Percentiles rank a stretch among this genome's conserved stretches.
Evolutionary conservation across 2,329 filamentous ascomycete species (phyloP).

Genomic region (Helicocarpus griseus): DNA sequence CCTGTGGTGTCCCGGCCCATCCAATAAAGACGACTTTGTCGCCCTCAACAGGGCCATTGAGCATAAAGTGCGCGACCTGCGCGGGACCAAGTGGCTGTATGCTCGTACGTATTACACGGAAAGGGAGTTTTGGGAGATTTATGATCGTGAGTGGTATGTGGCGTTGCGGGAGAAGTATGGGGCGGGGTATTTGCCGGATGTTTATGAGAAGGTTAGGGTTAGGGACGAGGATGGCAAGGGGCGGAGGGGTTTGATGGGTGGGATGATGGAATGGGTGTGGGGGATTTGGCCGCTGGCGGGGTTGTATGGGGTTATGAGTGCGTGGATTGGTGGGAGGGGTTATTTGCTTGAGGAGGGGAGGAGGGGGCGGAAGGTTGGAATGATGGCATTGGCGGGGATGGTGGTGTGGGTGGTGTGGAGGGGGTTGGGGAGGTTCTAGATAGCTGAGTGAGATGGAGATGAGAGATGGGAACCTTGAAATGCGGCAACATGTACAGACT

Average conservation of each 20-base stretch:
- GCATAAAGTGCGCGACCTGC: constrained; percentile 55
- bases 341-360: not conserved
- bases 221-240: not conserved
- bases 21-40: constrained; percentile 49
- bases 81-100: constrained; percentile 80
- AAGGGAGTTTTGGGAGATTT: constrained; percentile 36
- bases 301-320: constrained; percentile 5
- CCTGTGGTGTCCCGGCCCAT: constrained; percentile 69
- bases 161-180: constrained; percentile 29
- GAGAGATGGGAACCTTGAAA: no score
- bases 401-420: not conserved
- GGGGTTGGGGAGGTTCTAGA: not conserved
- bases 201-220: constrained; percentile 28
- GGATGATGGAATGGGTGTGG: constrained; percentile 1
- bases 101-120: constrained; percentile 74
- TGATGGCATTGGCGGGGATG: not conserved
- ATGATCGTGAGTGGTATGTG: constrained; percentile 30
- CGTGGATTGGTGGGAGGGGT: not conserved
- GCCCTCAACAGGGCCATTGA: constrained; percentile 62
- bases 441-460: not conserved
- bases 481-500: no score
- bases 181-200: constrained; percentile 25
- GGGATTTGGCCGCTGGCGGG: not conserved
- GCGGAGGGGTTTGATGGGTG: not conserved
- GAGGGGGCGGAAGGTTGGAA: not conserved